These are phyloP conservation scores for Rhodotorula graminis DNA, from an alignment of 768 basidiomycete genomes.

Conservation along the genomic window DNA sequence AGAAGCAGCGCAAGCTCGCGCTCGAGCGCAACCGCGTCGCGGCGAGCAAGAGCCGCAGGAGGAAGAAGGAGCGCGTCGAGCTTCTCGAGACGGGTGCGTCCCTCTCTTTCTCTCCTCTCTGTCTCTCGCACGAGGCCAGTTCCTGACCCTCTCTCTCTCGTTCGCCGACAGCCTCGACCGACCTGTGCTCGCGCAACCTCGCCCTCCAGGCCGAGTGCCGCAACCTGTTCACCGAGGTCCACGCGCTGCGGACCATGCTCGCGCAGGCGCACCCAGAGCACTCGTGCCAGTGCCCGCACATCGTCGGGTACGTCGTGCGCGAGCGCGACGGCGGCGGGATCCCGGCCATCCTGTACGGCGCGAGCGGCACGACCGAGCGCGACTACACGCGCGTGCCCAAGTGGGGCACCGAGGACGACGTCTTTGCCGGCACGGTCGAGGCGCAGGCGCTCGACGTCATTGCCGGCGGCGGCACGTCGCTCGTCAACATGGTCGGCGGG, in stretches of 20 bases:
- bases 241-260: slow-evolving; percentile 24
- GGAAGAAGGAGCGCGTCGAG: slow-evolving; percentile 40
- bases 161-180: slow-evolving; percentile 14
- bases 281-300: slow-evolving; percentile 30
- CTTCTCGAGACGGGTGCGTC: slow-evolving; percentile 32
- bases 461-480: not conserved
- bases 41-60: slow-evolving; percentile 38
- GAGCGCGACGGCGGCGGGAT: slow-evolving; percentile 36
- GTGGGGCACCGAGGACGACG: slow-evolving; percentile 28
- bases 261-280: slow-evolving; percentile 17
- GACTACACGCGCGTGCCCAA: slow-evolving; percentile 26
- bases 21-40: slow-evolving; percentile 41
- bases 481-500: not conserved
- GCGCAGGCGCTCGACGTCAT: not conserved
- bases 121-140: too few species aligned
- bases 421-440: not conserved
- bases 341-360: slow-evolving; percentile 31
- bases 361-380: slow-evolving; percentile 11
- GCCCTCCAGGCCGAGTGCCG: slow-evolving; percentile 29
- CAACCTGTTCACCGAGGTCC: slow-evolving; percentile 31
- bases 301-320: slow-evolving; percentile 34
- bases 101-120: not conserved
- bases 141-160: not conserved
- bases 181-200: slow-evolving; percentile 27
- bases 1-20: slow-evolving; percentile 29